Base-by-base conservation (phyloP, 148 eudicot genomes). In the Cornus kousa region DNA sequence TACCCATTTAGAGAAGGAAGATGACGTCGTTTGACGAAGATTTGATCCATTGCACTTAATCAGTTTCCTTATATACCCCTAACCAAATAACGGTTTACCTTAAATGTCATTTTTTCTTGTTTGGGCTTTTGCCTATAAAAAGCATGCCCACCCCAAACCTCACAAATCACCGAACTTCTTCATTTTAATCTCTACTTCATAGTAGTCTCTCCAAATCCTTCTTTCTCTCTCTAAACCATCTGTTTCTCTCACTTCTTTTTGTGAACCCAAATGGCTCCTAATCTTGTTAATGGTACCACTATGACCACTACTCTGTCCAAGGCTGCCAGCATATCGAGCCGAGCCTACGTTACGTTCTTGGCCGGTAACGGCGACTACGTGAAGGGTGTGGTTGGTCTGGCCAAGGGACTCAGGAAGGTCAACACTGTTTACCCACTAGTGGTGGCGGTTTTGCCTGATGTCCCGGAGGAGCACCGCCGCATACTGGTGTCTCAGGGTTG, bases 321-420 rank as follows among this genome's bases (percentile, higher is more conserved):
- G 60, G 55, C 73, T 5, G 72, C 75, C 33, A 57, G 40, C 23
- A 74, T 71, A 68, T 65, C 86, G 16, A 84, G 70, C 28, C 82
- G 92, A 9, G 93, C 89, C 0, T 90, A 86, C 85, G 91, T 90
- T 48, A 86, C 93, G 9, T 90, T 90, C 53, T 74, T 90, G 55
- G 93, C 93, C 10, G 93, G 93, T 0, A 82, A 86, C 70, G 91
- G 88, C 3, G 93, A 88, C 65, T 90, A 90, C 68, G 88, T 88
- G 39, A 90, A 86, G 71, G 93, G 93, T 5, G 91, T 90, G 16
- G 87, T 86, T 1, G 93, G 91, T 2, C 66, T 90, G 65, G 87
- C 88, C 39, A 90, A 90, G 66, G 91, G 93, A 0, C 75, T 90
- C 46, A 80, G 87, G 71, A 86, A 86, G 80, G 87, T 84, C 0